Conservation (phyloP, 2,329 filamentous ascomycete genomes). For the Fusarium sp. region DNA sequence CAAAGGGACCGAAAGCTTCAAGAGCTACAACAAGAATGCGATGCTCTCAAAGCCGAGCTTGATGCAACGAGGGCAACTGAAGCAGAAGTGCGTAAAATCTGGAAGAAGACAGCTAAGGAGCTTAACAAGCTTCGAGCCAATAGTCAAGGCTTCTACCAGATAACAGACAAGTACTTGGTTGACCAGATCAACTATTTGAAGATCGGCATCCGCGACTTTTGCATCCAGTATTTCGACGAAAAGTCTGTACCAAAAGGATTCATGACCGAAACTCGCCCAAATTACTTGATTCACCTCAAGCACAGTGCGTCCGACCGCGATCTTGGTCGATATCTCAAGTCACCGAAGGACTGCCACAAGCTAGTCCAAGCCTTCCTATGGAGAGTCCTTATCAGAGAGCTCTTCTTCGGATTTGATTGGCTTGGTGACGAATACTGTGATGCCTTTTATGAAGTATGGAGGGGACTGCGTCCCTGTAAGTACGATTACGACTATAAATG, state of each 20-base stretch:
- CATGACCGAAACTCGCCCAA: accelerated
- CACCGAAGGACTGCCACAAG: not conserved
- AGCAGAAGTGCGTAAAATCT: not conserved
- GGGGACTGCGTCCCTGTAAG: not conserved
- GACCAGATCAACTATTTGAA: not conserved
- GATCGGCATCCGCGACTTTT: not conserved
- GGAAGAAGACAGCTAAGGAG: not conserved
- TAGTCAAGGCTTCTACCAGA: not conserved
- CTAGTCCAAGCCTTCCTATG: not conserved
- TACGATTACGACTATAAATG: accelerated
- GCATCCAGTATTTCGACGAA: not conserved
- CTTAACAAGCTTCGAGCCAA: not conserved
- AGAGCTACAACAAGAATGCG: not conserved
- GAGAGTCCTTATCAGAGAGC: not conserved
- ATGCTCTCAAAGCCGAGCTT: accelerated
- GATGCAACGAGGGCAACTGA: not conserved
- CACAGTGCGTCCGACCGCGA: not conserved
- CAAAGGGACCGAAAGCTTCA: not conserved
- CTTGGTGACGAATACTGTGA: not conserved
- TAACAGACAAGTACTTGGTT: not conserved
- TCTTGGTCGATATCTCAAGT: not conserved
- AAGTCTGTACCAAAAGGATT: accelerated
- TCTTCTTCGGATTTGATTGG: not conserved
- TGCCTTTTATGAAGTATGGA: not conserved
- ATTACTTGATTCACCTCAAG: not conserved